Base-by-base conservation (phyloP, 345 rosid genomes). In the Isatis tinctoria region DNA sequence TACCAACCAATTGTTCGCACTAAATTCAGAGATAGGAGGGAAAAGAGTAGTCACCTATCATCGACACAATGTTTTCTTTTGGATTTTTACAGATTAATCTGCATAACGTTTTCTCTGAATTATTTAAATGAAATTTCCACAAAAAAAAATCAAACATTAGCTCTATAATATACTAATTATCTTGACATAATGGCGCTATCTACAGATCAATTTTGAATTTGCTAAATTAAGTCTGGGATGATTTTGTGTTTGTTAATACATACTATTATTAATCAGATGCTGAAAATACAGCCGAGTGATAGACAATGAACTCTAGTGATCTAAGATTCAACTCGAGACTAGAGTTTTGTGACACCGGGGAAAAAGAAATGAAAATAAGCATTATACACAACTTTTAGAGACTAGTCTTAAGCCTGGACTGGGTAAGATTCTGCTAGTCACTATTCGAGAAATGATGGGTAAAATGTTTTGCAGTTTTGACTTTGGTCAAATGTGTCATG, bases 401-500 rank as follows among this genome's bases (percentile, higher is more conserved):
- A 51, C 5, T 7, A 49, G n/a, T 49, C 8, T 20, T 20, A 5
- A 22, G 56, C 10, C 28, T 22, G 10, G 56, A 22, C 30, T 2
- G n/a, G 28, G 56, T 11, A 56, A 48, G 26, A n/a, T 14, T 11
- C 32, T 13, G 8, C 3, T 17, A 52, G 43, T 62, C 43, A 51
- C 70, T 65, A 22, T 73, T 57, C 8, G 53, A 57, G 14, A 62
- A 26, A 66, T 66, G 72, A 66, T 58, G 52, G 17, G 27, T 3
- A 54, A 44, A 3, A 10, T 6, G 4, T 18, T 39, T 47, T 49
- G 44, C 30, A 60, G 52, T 4, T 51, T 53, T 61, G 35, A 76
- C 65, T 69, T 0, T 62, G 70, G 75, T 69, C 70, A 76, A 75
- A 69, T 26, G 14, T 53, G 51, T 69, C 70, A 69, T 69, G 70